phyloP scores from a whole-genome alignment of 2,329 filamentous ascomycete species.

The Claviceps spartinae region DNA sequence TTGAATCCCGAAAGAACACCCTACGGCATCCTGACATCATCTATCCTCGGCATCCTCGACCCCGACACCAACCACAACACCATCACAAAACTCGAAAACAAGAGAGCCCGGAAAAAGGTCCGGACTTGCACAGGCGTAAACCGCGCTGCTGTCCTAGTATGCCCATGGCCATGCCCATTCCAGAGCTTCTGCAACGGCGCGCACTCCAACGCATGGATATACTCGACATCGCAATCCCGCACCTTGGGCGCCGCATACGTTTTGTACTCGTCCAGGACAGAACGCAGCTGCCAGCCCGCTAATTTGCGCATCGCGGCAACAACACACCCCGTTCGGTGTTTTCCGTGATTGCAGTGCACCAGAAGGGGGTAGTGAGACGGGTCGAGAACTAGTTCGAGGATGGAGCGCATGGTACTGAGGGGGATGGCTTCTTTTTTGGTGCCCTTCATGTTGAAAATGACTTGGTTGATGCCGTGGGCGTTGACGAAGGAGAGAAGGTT shows the following conservation, averaged over 20 bases:
- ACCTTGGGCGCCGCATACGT: slow-evolving; percentile 48
- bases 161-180: slow-evolving; percentile 3
- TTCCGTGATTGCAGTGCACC: slow-evolving; percentile 89
- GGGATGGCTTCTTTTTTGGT: slow-evolving; percentile 73
- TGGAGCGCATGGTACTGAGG: slow-evolving; percentile 51
- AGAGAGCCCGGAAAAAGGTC: slow-evolving; percentile 28
- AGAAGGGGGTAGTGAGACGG: slow-evolving; percentile 64
- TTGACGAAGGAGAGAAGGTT: slow-evolving; percentile 49
- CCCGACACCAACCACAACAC: slow-evolving; percentile 30
- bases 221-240: slow-evolving; percentile 46
- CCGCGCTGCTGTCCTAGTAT: slow-evolving; percentile 4
- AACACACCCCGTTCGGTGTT: slow-evolving; percentile 87
- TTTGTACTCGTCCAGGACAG: slow-evolving; percentile 60
- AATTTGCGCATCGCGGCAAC: slow-evolving; percentile 65
- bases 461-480: slow-evolving; percentile 54
- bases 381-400: slow-evolving; percentile 59
- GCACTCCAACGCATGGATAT: slow-evolving; percentile 38
- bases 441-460: slow-evolving; percentile 66
- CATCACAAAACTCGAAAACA: slow-evolving; percentile 29
- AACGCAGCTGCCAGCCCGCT: slow-evolving; percentile 49
- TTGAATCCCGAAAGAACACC: not conserved
- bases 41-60: slow-evolving; percentile 12
- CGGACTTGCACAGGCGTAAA: slow-evolving; percentile 15
- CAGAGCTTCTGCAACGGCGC: slow-evolving; percentile 18
- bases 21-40: not conserved